Conservation (phyloP, 805 yeast species). For the Candida tibetensis region DNA sequence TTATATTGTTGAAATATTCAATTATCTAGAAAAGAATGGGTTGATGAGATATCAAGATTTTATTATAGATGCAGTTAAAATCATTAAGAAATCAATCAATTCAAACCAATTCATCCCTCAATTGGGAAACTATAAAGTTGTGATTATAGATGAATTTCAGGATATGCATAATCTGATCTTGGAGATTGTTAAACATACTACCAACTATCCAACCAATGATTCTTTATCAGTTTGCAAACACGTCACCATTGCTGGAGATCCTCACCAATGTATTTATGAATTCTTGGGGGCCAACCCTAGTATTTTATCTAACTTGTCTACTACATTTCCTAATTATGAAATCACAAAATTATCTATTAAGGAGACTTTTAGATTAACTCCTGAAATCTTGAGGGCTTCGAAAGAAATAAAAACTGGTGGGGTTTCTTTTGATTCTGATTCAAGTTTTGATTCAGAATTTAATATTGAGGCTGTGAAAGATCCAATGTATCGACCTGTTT, state of each 20-base stretch:
- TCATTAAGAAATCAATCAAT: constrained; percentile 19
- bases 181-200: constrained; percentile 38
- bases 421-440: constrained; percentile 2
- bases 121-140: constrained; percentile 27
- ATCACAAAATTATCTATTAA: constrained; percentile 34
- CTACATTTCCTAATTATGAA: constrained; percentile 18
- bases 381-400: constrained; percentile 51
- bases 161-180: constrained; percentile 57
- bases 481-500: constrained; percentile 22
- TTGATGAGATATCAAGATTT: constrained; percentile 36
- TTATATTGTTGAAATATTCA: constrained; percentile 25
- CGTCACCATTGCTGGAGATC: constrained; percentile 68
- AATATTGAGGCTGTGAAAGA: constrained; percentile 7
- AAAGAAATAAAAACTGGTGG: constrained; percentile 16
- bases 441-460: neutral
- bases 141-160: constrained; percentile 72
- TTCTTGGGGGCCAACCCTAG: constrained; percentile 54
- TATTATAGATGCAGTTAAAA: constrained; percentile 27
- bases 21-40: constrained; percentile 31
- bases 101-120: constrained; percentile 16
- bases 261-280: constrained; percentile 65
- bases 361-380: constrained; percentile 62
- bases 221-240: constrained; percentile 36
- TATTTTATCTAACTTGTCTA: constrained; percentile 26
- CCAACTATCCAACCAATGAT: constrained; percentile 32